These are phyloP conservation scores for Scytalidium lignicola DNA, from an alignment of 2,329 filamentous ascomycete species.

Conservation along the genomic window DNA sequence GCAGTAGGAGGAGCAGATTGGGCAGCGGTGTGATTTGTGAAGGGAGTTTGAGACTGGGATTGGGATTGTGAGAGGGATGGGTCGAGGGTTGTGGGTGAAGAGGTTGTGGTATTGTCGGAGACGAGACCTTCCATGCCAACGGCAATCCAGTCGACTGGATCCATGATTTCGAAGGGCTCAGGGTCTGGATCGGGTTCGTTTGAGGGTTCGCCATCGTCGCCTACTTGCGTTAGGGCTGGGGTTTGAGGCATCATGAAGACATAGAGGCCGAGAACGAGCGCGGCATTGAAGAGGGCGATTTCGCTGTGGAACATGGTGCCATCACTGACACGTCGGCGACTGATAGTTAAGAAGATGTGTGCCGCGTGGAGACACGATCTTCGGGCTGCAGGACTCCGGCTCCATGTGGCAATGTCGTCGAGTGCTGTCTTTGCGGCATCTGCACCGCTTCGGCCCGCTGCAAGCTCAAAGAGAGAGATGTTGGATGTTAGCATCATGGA, in stretches of 20 bases:
- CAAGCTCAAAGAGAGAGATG: slow-evolving; percentile 46
- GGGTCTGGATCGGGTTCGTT: slow-evolving; percentile 12
- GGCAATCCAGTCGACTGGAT: slow-evolving; percentile 43
- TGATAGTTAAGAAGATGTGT: slow-evolving; percentile 45
- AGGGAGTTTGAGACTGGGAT: not conserved
- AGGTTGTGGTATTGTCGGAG: not conserved
- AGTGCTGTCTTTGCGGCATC: slow-evolving; percentile 41
- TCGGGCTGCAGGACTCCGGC: slow-evolving; percentile 43
- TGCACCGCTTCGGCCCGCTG: slow-evolving; percentile 44
- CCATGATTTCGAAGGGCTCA: slow-evolving; percentile 37
- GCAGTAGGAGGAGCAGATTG: too few relatives aligned
- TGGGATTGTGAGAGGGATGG: not conserved
- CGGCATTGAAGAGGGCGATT: slow-evolving; percentile 44
- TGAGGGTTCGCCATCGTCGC: slow-evolving; percentile 13
- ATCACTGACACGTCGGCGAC: slow-evolving; percentile 46
- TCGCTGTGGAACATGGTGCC: slow-evolving; percentile 46
- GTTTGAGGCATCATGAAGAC: slow-evolving; percentile 39
- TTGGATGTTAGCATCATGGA: slow-evolving; percentile 47
- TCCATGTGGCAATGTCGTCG: slow-evolving; percentile 45
- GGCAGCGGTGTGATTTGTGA: slow-evolving; percentile 8
- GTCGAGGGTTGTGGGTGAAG: not conserved
- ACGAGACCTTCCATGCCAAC: slow-evolving; percentile 39
- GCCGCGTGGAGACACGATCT: slow-evolving; percentile 46
- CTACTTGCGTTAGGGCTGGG: slow-evolving; percentile 6
- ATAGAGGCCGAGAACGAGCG: slow-evolving; percentile 45